Percentiles rank a stretch among this genome's conserved stretches.
These are phyloP conservation scores for Phytomonas francai DNA, from an alignment of 208 protist genomes.

Conservation along the genomic window DNA sequence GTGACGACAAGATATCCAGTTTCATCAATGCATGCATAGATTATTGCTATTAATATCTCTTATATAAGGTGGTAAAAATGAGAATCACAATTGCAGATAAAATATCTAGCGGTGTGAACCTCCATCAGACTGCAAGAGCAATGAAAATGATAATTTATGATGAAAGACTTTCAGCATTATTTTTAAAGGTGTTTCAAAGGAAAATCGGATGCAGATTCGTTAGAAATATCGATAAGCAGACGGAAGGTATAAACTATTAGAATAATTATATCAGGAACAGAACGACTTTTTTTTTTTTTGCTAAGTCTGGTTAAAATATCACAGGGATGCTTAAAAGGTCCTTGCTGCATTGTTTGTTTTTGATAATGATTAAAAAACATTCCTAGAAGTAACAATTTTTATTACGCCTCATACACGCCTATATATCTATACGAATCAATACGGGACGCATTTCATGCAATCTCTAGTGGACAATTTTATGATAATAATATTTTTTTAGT, in stretches of 20 bases:
- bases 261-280: not conserved
- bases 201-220: not conserved
- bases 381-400: not conserved
- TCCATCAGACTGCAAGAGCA: not conserved
- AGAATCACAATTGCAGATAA: not conserved
- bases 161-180: not conserved
- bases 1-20: not conserved
- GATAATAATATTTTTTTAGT: not conserved
- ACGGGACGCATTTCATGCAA: not conserved
- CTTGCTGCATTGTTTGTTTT: not conserved
- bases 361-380: not conserved
- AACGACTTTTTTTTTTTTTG: not conserved
- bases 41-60: not conserved
- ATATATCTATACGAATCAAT: slow-evolving; percentile 2
- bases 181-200: not conserved
- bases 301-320: not conserved
- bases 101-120: not conserved
- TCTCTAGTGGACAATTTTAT: not conserved
- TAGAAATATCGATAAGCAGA: not conserved
- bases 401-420: not conserved
- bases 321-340: not conserved
- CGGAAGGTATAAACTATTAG: not conserved
- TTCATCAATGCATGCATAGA: not conserved
- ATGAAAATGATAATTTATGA: not conserved
- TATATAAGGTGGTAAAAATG: not conserved